Percentiles rank a stretch among this genome's conserved stretches.
Conservation (phyloP, 2,329 filamentous ascomycete species). For the Incumbomyces delicatus region DNA sequence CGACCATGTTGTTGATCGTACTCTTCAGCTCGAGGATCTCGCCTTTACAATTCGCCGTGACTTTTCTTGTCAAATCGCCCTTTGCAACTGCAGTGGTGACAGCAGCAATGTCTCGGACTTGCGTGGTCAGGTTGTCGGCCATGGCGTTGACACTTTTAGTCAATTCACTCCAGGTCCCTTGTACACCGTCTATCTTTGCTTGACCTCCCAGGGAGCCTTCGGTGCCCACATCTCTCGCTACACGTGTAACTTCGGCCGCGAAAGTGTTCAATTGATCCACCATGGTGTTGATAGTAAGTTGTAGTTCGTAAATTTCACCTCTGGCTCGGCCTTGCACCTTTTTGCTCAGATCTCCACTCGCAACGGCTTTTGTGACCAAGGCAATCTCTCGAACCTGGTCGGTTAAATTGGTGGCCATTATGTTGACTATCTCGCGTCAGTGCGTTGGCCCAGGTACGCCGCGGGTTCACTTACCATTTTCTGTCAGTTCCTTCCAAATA, state of each 20-base stretch:
- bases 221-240: conserved; percentile 74
- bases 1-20: conserved; percentile 99
- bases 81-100: conserved; percentile 61
- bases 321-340: conserved; percentile 74
- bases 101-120: conserved; percentile 87
- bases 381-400: conserved; percentile 80
- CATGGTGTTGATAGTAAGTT: conserved; percentile 85
- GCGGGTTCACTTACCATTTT: conserved; percentile 52
- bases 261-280: conserved; percentile 77
- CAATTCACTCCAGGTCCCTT: conserved; percentile 82
- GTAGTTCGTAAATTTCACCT: conserved; percentile 71
- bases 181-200: conserved; percentile 71
- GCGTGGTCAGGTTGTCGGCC: conserved; percentile 77
- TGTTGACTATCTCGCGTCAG: conserved; percentile 49
- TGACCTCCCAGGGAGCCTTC: conserved; percentile 75
- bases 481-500: conserved; percentile 94
- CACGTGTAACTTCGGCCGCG: conserved; percentile 72
- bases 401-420: conserved; percentile 74
- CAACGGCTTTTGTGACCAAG: conserved; percentile 72
- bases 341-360: conserved; percentile 71
- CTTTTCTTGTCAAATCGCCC: conserved; percentile 92
- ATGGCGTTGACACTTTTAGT: conserved; percentile 82
- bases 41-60: conserved; percentile 83
- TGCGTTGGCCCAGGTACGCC: not conserved
- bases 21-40: conserved; percentile 93